These are phyloP conservation scores for Boletus pseudopeckii DNA, from an alignment of 768 basidiomycete species.

Conservation along the genomic window DNA sequence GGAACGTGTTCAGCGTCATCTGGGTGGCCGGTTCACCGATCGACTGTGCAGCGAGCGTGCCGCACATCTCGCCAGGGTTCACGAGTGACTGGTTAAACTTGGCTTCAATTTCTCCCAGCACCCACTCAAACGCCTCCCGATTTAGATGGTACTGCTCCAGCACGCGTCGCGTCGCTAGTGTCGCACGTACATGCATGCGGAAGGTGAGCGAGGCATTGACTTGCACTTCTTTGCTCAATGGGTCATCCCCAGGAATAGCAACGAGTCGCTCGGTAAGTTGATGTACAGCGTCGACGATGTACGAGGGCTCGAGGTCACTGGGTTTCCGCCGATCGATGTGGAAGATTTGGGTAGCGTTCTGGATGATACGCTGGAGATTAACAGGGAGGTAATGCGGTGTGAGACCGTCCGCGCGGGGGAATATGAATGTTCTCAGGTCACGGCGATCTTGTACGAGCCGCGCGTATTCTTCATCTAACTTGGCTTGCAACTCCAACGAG, in stretches of 20 bases:
- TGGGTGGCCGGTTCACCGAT: conserved; percentile 99
- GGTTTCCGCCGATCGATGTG: conserved; percentile 93
- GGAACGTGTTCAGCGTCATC: conserved; percentile 99
- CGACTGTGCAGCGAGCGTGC: conserved; percentile 95
- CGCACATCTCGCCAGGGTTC: conserved; percentile 98
- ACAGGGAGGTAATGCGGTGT: conserved; percentile 87
- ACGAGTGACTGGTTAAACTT: conserved; percentile 93
- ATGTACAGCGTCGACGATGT: conserved; percentile 78
- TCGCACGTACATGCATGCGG: conserved; percentile 89
- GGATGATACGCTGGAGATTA: conserved; percentile 91
- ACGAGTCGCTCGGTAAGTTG: conserved; percentile 74
- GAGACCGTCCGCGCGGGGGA: conserved; percentile 69
- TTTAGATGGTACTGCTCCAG: conserved; percentile 87
- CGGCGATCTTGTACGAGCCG: conserved; percentile 72
- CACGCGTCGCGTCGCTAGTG: conserved; percentile 82
- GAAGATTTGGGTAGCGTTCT: conserved; percentile 95
- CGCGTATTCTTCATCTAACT: conserved; percentile 75
- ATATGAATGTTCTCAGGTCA: conserved; percentile 77
- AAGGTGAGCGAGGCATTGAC: conserved; percentile 88
- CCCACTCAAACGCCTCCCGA: conserved; percentile 96
- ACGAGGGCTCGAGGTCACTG: conserved; percentile 83
- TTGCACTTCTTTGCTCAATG: conserved; percentile 73
- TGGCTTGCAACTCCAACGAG: conserved; percentile 76
- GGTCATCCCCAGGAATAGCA: conserved; percentile 84
- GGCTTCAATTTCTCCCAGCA: conserved; percentile 88